phyloP scores from a whole-genome alignment of 192 early-diverging fungal species.

The Jimgerdemannia flammicorona region DNA sequence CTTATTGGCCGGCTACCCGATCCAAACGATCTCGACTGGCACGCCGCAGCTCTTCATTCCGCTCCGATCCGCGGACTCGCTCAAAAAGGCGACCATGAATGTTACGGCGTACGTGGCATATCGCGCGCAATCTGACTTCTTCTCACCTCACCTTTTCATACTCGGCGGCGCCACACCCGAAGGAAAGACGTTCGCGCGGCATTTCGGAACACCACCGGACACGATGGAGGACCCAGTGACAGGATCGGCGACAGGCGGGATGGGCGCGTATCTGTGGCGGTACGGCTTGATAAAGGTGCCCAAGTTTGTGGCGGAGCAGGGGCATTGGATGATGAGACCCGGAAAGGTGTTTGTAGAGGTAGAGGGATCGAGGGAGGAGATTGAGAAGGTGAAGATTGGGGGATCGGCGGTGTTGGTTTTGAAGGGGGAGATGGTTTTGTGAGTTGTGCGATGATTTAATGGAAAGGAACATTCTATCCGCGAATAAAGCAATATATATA shows the following conservation, averaged over 20 bases:
- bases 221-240: conserved; percentile 9
- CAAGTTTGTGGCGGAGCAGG: conserved; percentile 12
- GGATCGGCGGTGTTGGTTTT: conserved; percentile 8
- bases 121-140: conserved; percentile 11
- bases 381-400: conserved; percentile 8
- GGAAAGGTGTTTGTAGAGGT: conserved; percentile 6
- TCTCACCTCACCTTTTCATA: conserved; percentile 11
- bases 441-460: too few species aligned
- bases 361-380: neutral
- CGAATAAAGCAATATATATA: too few species aligned
- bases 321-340: conserved; percentile 12
- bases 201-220: conserved; percentile 4
- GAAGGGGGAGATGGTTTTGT: conserved; percentile 5
- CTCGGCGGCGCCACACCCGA: neutral
- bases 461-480: too few species aligned
- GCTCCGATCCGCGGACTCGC: neutral
- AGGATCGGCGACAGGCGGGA: conserved; percentile 14
- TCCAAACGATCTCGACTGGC: conserved; percentile 15
- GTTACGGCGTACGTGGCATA: neutral
- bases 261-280: conserved; percentile 8
- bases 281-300: conserved; percentile 1
- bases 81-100: conserved; percentile 7
- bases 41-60: conserved; percentile 12
- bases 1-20: conserved; percentile 6
- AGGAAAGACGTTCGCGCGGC: conserved; percentile 6